Percentiles rank a stretch among this genome's conserved stretches.
Conservation (phyloP, 2,329 filamentous ascomycete genomes). For the Xylariaceae sp. region DNA sequence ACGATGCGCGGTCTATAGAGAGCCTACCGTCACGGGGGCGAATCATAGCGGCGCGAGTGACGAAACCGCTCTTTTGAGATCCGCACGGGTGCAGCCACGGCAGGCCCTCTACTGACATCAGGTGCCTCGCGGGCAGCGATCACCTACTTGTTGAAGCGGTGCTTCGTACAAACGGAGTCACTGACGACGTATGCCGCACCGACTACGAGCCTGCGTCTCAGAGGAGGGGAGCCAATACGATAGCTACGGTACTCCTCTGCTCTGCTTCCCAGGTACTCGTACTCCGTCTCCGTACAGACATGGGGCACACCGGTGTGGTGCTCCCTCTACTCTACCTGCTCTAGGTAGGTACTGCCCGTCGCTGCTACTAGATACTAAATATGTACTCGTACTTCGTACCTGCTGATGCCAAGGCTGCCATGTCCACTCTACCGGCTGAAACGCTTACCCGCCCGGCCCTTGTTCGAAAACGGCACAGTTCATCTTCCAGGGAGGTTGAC, state of each 20-base stretch:
- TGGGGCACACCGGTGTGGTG: too few species aligned
- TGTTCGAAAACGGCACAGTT: constrained; percentile 7
- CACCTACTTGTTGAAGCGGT: too few species aligned
- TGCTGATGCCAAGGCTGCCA: constrained; percentile 8
- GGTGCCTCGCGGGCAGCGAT: background rate
- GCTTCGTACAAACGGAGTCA: too few species aligned
- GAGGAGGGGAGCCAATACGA: too few species aligned
- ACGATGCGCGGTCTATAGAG: background rate
- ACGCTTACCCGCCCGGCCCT: constrained; percentile 15
- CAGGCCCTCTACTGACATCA: background rate
- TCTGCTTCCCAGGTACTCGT: too few species aligned
- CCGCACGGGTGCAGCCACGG: background rate
- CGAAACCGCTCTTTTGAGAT: background rate
- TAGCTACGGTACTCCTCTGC: too few species aligned
- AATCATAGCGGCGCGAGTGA: background rate
- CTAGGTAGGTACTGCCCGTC: too few species aligned
- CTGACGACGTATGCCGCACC: too few species aligned
- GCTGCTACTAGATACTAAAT: too few species aligned
- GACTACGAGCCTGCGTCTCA: too few species aligned
- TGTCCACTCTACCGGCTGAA: constrained; percentile 18
- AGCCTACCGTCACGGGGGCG: background rate
- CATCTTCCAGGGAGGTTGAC: constrained; percentile 6
- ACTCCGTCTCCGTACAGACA: background rate
- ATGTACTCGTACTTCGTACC: background rate
- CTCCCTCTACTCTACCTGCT: too few species aligned